These are phyloP conservation scores for Coniosporium apollinis DNA, from an alignment of 495 filamentous ascomycete genomes.

Conservation along the genomic window DNA sequence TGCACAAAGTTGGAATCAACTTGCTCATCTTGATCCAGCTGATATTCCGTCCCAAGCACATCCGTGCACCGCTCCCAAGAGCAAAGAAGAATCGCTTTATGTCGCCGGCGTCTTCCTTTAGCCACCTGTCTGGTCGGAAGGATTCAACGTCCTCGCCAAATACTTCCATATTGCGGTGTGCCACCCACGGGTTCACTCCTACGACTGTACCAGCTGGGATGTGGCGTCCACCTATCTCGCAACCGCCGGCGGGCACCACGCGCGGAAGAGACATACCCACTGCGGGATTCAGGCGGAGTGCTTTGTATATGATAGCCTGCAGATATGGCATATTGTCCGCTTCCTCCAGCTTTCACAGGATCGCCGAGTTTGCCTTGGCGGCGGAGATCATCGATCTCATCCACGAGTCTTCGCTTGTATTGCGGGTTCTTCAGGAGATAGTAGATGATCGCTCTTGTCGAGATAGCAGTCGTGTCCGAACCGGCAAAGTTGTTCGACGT, in stretches of 20 bases:
- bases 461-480: slow-evolving; percentile 20
- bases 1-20: slow-evolving; percentile 17
- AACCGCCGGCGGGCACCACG: slow-evolving; percentile 12
- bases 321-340: slow-evolving; percentile 20
- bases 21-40: slow-evolving; percentile 21
- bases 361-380: slow-evolving; percentile 9
- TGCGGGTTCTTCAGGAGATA: slow-evolving; percentile 17
- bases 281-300: slow-evolving; percentile 17
- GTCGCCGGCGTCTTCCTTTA: slow-evolving; percentile 10
- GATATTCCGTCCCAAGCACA: slow-evolving; percentile 19
- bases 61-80: slow-evolving; percentile 18
- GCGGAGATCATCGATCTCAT: slow-evolving; percentile 11
- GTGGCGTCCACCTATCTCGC: slow-evolving; percentile 11
- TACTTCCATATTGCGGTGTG: slow-evolving; percentile 14
- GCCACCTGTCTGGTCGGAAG: slow-evolving; percentile 15
- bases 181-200: slow-evolving; percentile 18
- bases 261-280: slow-evolving; percentile 17
- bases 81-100: slow-evolving; percentile 21
- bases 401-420: slow-evolving; percentile 10
- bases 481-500: slow-evolving; percentile 18
- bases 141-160: slow-evolving; percentile 15
- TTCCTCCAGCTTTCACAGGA: slow-evolving; percentile 9
- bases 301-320: slow-evolving; percentile 21
- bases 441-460: slow-evolving; percentile 17
- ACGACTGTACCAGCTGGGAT: slow-evolving; percentile 14